Conservation (phyloP, 139 green algal species). For the Auxenochlorella pyrenoidosa region DNA sequence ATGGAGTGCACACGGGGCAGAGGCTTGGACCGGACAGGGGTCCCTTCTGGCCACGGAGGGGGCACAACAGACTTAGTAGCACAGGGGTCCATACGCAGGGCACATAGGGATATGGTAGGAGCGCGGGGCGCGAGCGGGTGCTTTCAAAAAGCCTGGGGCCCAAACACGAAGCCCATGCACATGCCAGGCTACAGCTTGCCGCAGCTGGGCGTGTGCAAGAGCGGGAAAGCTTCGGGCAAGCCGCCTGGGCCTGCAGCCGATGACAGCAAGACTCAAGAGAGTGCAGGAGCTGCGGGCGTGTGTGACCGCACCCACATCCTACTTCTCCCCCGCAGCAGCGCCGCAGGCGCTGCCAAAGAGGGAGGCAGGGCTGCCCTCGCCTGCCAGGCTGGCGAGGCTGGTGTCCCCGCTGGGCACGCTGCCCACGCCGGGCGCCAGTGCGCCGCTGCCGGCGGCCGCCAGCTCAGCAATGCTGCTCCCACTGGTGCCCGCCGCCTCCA, state of each 20-base stretch:
- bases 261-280: neutral
- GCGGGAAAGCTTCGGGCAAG: neutral
- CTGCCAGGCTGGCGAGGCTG: neutral
- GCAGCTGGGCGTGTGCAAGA: neutral
- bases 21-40: too few species aligned
- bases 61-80: too few species aligned
- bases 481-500: conserved; percentile 21
- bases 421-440: neutral
- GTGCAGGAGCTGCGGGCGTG: neutral
- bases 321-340: neutral
- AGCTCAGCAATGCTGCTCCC: conserved; percentile 22
- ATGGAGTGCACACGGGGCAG: too few species aligned
- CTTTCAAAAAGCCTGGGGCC: too few species aligned
- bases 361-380: neutral
- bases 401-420: neutral
- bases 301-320: neutral
- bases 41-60: too few species aligned
- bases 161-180: too few species aligned
- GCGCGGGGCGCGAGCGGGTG: too few species aligned
- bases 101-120: too few species aligned
- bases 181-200: too few species aligned
- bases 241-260: neutral
- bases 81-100: too few species aligned
- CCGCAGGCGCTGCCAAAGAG: conserved; percentile 7
- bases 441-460: neutral